Evolutionary conservation across 2,329 filamentous ascomycete genomes (phyloP).

Genomic region (Pseudovirgaria hyperparasitica): DNA sequence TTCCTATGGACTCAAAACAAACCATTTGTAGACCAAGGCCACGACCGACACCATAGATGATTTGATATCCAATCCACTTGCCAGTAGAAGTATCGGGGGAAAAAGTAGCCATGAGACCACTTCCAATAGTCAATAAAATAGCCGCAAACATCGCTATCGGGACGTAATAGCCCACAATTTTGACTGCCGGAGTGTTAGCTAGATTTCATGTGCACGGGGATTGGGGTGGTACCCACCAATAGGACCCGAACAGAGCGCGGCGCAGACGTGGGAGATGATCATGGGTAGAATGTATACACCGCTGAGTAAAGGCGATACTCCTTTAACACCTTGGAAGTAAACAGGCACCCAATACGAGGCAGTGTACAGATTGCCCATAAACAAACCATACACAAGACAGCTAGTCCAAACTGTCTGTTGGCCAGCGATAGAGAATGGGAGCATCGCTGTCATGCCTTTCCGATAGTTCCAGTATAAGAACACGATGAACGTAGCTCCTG

Average conservation of each 20-base stretch:
- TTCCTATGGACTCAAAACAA: neutral
- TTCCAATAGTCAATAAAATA: constrained; percentile 14
- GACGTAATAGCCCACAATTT: constrained; percentile 5
- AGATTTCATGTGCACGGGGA: no score
- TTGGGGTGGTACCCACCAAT: constrained; percentile 6
- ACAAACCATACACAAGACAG: constrained; percentile 9
- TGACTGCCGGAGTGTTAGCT: constrained; percentile 2
- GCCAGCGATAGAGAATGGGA: constrained; percentile 21
- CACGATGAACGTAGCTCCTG: constrained; percentile 13
- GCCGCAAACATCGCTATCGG: constrained; percentile 9
- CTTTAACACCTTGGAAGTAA: constrained; percentile 21
- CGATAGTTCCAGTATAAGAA: constrained; percentile 25
- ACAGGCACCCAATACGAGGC: constrained; percentile 21
- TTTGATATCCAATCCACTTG: constrained; percentile 18
- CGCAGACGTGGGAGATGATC: constrained; percentile 15
- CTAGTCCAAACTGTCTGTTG: constrained; percentile 19
- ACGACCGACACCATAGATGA: constrained; percentile 8
- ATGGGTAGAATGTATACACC: constrained; percentile 27
- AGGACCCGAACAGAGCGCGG: constrained; percentile 11
- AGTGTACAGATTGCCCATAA: constrained; percentile 11
- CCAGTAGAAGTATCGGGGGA: constrained; percentile 8
- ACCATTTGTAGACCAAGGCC: constrained; percentile 3
- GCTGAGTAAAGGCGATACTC: constrained; percentile 15
- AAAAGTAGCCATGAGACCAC: constrained; percentile 21
- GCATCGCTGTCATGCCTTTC: constrained; percentile 24